Evolutionary conservation across 257 asterid genomes (phyloP).

Genomic region (Jacaranda copaia): DNA sequence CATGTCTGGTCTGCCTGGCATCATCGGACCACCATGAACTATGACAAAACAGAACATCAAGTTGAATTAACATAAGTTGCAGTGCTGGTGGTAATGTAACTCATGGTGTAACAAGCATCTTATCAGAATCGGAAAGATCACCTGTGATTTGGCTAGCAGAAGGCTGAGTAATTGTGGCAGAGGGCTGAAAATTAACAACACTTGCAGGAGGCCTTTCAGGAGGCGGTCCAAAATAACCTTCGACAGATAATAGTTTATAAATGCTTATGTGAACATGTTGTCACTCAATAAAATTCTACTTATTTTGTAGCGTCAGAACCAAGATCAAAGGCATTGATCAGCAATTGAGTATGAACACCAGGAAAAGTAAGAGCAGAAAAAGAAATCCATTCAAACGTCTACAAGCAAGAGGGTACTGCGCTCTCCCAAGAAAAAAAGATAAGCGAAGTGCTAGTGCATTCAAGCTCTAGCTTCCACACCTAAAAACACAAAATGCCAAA

Average conservation of each 20-base stretch:
- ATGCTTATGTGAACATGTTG: not conserved
- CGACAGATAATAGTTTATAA: constrained; percentile 33
- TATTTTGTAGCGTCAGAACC: constrained; percentile 4
- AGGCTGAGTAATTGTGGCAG: constrained; percentile 44
- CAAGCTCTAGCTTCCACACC: constrained; percentile 21
- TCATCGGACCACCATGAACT: constrained; percentile 52
- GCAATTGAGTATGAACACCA: constrained; percentile 9
- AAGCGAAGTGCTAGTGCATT: constrained; percentile 13
- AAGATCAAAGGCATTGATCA: constrained; percentile 21
- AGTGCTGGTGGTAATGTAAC: not conserved
- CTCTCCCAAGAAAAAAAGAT: constrained; percentile 7
- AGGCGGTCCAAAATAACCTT: constrained; percentile 49
- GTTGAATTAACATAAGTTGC: constrained; percentile 20
- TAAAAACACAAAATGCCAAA: not conserved
- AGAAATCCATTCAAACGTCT: not conserved
- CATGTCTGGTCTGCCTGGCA: constrained; percentile 48
- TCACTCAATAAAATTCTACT: not conserved
- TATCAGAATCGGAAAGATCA: constrained; percentile 21
- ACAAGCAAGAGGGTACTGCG: not conserved
- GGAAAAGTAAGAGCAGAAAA: not conserved
- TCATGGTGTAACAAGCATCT: constrained; percentile 3
- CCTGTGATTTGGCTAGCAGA: constrained; percentile 46
- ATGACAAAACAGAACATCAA: constrained; percentile 25
- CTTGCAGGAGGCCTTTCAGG: constrained; percentile 49
- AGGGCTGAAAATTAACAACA: constrained; percentile 42